phyloP scores from a whole-genome alignment of 345 rosid genomes.

The Combretum micranthum region DNA sequence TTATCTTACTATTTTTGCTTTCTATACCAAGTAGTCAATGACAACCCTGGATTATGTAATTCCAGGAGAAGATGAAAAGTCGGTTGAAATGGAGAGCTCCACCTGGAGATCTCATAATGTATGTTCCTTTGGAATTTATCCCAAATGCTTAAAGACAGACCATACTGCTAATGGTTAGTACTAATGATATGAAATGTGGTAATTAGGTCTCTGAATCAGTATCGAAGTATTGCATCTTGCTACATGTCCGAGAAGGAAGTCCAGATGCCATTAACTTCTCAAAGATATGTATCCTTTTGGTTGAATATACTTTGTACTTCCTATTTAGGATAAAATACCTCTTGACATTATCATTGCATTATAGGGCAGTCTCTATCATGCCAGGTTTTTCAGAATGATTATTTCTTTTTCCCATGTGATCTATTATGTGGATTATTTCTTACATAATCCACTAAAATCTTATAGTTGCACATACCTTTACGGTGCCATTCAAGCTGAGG shows the following conservation, averaged over 20 bases:
- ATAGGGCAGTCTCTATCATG: too few relatives aligned
- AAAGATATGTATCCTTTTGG: slow-evolving; percentile 78
- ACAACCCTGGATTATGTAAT: background rate
- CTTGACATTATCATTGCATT: too few relatives aligned
- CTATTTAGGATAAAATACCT: background rate
- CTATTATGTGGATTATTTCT: too few relatives aligned
- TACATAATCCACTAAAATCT: too few relatives aligned
- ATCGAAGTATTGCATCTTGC: slow-evolving; percentile 64
- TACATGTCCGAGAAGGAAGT: slow-evolving; percentile 56
- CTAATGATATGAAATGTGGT: background rate
- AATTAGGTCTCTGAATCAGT: slow-evolving; percentile 62
- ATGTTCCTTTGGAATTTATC: slow-evolving; percentile 3
- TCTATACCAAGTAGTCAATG: background rate
- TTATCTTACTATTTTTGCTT: too few relatives aligned
- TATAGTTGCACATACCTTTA: too few relatives aligned
- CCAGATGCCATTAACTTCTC: slow-evolving; percentile 58
- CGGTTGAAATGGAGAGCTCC: slow-evolving; percentile 42
- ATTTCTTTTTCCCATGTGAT: too few relatives aligned
- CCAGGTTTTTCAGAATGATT: too few relatives aligned
- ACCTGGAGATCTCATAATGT: slow-evolving; percentile 61
- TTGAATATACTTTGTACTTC: background rate
- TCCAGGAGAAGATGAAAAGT: slow-evolving; percentile 52
- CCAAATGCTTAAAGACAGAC: background rate
- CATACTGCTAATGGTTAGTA: background rate
- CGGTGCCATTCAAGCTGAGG: too few relatives aligned